Conservation (phyloP, 164 flowering plant genomes). For the Malania oleifera region DNA sequence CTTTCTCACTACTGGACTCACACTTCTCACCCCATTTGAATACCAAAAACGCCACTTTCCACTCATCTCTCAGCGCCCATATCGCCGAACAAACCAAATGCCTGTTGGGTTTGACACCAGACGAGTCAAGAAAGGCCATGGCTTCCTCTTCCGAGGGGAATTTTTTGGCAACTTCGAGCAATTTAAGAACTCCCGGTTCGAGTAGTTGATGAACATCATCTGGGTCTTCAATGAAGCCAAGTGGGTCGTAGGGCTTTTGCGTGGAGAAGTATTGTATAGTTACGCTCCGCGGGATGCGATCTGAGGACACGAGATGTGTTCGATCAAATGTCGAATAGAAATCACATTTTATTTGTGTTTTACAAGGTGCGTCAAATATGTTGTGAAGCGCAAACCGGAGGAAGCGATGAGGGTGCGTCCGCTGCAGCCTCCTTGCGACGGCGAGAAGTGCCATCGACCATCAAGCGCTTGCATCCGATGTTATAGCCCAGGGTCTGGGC, state of each 20-base stretch:
- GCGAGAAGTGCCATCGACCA: constrained; percentile 8
- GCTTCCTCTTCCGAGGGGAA: constrained; percentile 41
- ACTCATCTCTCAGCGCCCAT: constrained; percentile 63
- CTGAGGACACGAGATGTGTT: constrained; percentile 17
- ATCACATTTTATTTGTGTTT: too few species aligned
- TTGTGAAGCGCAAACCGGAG: not conserved
- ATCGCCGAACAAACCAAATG: constrained; percentile 43
- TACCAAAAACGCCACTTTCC: constrained; percentile 65
- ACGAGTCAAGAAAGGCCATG: constrained; percentile 39
- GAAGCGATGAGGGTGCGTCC: not conserved
- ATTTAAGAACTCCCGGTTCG: constrained; percentile 24
- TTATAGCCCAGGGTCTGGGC: too few species aligned
- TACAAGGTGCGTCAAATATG: too few species aligned
- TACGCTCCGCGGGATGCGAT: not conserved
- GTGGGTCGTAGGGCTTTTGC: constrained; percentile 16
- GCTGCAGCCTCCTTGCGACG: constrained; percentile 6
- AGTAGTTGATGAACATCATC: constrained; percentile 1
- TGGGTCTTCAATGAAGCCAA: constrained; percentile 11
- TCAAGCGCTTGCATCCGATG: too few species aligned
- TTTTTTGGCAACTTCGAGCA: constrained; percentile 26
- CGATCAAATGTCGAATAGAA: constrained; percentile 39
- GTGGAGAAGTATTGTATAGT: constrained; percentile 14
- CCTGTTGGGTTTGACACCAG: constrained; percentile 33
- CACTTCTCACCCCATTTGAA: constrained; percentile 67
- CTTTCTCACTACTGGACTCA: constrained; percentile 27